These are phyloP conservation scores for Fusarium liriodendri DNA, from an alignment of 2,329 filamentous ascomycete species.

Conservation along the genomic window DNA sequence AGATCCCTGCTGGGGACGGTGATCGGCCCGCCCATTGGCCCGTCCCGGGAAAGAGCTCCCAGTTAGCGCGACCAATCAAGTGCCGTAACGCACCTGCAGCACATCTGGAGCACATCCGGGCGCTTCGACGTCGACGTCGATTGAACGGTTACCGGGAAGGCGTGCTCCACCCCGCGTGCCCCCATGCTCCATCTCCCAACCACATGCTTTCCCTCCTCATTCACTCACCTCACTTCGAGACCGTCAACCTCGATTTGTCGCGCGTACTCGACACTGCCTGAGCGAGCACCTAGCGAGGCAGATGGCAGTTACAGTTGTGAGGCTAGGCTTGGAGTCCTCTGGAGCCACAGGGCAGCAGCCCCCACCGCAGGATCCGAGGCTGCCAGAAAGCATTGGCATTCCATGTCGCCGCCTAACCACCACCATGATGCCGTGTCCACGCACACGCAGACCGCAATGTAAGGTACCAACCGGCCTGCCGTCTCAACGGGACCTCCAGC, in stretches of 20 bases:
- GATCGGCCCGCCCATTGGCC: constrained; percentile 51
- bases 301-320: neutral
- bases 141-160: constrained; percentile 43
- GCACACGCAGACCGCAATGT: constrained; percentile 34
- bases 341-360: constrained; percentile 4
- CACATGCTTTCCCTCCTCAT: constrained; percentile 44
- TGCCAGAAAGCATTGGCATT: constrained; percentile 28
- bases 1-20: constrained; percentile 49
- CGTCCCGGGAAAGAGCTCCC: constrained; percentile 38
- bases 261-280: constrained; percentile 1
- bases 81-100: constrained; percentile 46
- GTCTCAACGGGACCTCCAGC: constrained; percentile 7
- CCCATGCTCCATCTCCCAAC: constrained; percentile 46
- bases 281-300: neutral
- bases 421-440: constrained; percentile 22
- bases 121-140: constrained; percentile 48
- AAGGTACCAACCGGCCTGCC: constrained; percentile 39
- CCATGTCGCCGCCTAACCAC: constrained; percentile 6
- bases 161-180: constrained; percentile 44
- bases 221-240: constrained; percentile 28
- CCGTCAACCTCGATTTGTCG: constrained; percentile 2
- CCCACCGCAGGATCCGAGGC: constrained; percentile 16
- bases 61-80: constrained; percentile 51
- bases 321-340: constrained; percentile 1
- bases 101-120: constrained; percentile 40